Conservation (phyloP, 257 asterid genomes). For the Solanum pinnatisectum region DNA sequence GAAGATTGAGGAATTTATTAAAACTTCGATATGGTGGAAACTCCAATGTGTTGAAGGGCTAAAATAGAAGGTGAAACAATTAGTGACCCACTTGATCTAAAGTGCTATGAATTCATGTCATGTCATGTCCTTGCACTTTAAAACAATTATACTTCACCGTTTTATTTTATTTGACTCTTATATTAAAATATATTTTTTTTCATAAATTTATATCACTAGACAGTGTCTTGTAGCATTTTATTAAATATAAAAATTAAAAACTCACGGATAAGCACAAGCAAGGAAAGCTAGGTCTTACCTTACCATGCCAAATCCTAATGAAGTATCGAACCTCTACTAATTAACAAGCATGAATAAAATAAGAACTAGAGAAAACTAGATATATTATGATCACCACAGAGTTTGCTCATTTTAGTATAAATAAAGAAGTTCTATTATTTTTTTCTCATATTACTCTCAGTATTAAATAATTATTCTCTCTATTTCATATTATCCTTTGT, state of each 20-base stretch:
- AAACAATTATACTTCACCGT: neutral
- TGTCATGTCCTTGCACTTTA: constrained; percentile 1
- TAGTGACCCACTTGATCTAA: constrained; percentile 17
- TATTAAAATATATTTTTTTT: too few species aligned
- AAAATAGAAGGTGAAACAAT: neutral
- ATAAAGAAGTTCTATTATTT: neutral
- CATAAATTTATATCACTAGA: too few species aligned
- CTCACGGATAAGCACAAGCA: too few species aligned
- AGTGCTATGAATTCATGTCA: constrained; percentile 6
- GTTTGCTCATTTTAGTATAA: neutral
- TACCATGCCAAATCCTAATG: too few species aligned
- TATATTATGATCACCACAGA: too few species aligned
- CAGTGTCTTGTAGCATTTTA: too few species aligned
- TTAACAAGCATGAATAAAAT: too few species aligned
- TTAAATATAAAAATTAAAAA: too few species aligned
- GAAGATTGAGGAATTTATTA: neutral
- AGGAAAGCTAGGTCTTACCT: too few species aligned
- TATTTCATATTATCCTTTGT: neutral
- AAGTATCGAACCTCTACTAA: too few species aligned
- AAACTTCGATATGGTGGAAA: neutral
- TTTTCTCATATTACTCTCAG: neutral
- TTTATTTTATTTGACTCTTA: too few species aligned
- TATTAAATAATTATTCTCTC: neutral
- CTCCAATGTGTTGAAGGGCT: neutral
- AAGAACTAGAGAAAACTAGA: too few species aligned